Evolutionary conservation across 352 stramenopile species (phyloP), one percentile per base, ranked within the genome.

Genomic region (Pythium chondricola): DNA sequence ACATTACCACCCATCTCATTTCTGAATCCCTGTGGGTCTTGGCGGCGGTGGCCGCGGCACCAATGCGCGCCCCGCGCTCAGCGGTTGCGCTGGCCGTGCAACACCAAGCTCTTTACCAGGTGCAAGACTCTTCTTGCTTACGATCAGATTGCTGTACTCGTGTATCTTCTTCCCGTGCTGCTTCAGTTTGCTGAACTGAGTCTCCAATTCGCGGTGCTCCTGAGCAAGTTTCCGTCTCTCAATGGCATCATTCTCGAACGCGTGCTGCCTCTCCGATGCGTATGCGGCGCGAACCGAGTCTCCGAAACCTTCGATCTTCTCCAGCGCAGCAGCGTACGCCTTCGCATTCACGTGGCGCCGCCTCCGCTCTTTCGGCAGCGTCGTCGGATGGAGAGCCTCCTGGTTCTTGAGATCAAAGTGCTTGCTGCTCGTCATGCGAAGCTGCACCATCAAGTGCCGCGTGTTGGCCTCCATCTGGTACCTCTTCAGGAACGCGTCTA

Each of bases 101-200:
- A n/a, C n/a, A n/a, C n/a, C n/a, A n/a, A n/a, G n/a, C n/a, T n/a
- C n/a, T n/a, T n/a, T n/a, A n/a, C n/a, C n/a, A n/a, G n/a, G n/a
- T n/a, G n/a, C n/a, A n/a, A n/a, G n/a, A n/a, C n/a, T n/a, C 0
- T 49, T 43, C 48, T 80, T 71, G 60, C 71, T 85, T 17, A 83
- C 74, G 8, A 88, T 43, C 29, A 86, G 49, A 30, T 86, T 88
- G 52, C 77, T 88, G 48, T 71, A 84, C 49, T 69, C 74, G 46
- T 81, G 77, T 38, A 86, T 50, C 8, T 67, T 63, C 2, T 64
- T 56, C 21, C 49, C 55, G 25, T 58, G 65, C 22, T 62, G 63
- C 21, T 48, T 56, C 11, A 88, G 31, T 10, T 73, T 60, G 10
- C 45, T 54, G 21, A 85, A 68, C 18, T 81, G 60, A 3, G 40